Evolutionary conservation across 345 rosid species (phyloP).

Genomic region (Citrus australasica): DNA sequence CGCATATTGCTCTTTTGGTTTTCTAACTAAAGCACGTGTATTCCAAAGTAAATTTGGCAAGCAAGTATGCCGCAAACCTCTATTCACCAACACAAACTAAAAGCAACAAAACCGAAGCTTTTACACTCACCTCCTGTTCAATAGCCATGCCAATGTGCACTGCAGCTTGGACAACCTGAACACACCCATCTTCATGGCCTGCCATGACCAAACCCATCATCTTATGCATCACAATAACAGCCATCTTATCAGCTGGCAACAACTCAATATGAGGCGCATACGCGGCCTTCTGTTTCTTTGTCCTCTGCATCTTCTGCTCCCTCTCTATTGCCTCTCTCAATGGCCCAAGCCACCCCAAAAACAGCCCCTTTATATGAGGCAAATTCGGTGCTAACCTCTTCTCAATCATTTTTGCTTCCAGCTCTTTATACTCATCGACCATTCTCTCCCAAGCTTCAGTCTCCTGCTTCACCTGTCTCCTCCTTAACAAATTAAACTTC

Average conservation of each 20-base stretch:
- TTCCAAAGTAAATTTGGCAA: not conserved
- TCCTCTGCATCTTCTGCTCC: slow-evolving; percentile 68
- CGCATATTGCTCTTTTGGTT: not conserved
- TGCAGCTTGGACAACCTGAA: slow-evolving; percentile 85
- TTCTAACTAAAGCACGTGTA: not conserved
- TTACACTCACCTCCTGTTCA: slow-evolving; percentile 73
- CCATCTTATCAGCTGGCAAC: slow-evolving; percentile 90
- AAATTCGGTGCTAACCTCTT: slow-evolving; percentile 77
- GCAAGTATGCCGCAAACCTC: not conserved
- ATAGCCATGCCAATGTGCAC: slow-evolving; percentile 77
- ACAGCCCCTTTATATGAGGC: slow-evolving; percentile 73
- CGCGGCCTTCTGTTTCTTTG: slow-evolving; percentile 63
- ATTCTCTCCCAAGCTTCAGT: slow-evolving; percentile 90
- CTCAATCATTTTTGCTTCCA: slow-evolving; percentile 79
- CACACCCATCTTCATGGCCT: slow-evolving; percentile 60
- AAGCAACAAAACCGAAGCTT: not conserved
- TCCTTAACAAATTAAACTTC: slow-evolving; percentile 59
- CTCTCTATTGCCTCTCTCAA: slow-evolving; percentile 67
- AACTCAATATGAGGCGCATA: slow-evolving; percentile 77
- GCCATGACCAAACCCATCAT: slow-evolving; percentile 82
- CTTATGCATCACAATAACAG: slow-evolving; percentile 91
- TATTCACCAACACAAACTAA: not conserved
- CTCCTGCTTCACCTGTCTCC: slow-evolving; percentile 83
- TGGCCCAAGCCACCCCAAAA: slow-evolving; percentile 92
- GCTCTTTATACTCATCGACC: slow-evolving; percentile 69